phyloP scores from a whole-genome alignment of 1,139 yeast species.

The Geotrichum fermentans region DNA sequence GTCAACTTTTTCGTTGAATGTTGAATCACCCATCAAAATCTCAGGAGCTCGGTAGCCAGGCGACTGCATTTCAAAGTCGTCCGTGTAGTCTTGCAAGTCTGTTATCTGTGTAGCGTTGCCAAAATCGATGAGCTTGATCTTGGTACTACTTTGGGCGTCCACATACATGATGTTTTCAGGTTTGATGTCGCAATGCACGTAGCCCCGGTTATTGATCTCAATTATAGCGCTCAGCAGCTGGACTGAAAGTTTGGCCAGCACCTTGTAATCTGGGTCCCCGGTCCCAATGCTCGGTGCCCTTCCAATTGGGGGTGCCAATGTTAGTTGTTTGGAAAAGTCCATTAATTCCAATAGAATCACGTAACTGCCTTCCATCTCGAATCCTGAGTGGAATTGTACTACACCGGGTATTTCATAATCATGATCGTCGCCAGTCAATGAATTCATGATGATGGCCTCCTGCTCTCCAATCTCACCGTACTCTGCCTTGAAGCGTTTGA shows the following conservation, averaged over 20 bases:
- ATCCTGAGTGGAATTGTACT: constrained; percentile 22
- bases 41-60: constrained; percentile 32
- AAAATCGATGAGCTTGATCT: constrained; percentile 28
- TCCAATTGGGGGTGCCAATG: constrained; percentile 10
- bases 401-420: constrained; percentile 1
- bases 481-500: constrained; percentile 23
- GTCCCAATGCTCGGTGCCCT: background rate
- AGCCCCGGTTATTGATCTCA: constrained; percentile 45
- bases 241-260: constrained; percentile 27
- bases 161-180: constrained; percentile 66
- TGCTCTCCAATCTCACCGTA: constrained; percentile 22
- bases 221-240: constrained; percentile 27
- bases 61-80: constrained; percentile 28
- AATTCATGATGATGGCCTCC: constrained; percentile 21
- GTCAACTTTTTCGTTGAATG: constrained; percentile 27
- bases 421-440: constrained; percentile 5
- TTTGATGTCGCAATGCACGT: constrained; percentile 76
- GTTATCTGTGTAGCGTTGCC: constrained; percentile 26
- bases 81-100: constrained; percentile 24
- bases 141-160: constrained; percentile 18
- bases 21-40: constrained; percentile 29
- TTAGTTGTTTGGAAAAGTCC: constrained; percentile 22
- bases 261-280: constrained; percentile 9
- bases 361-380: constrained; percentile 21
- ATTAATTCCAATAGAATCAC: constrained; percentile 23